Conservation (phyloP, 2,329 filamentous ascomycete species). For the Tolypocladium nubicola region DNA sequence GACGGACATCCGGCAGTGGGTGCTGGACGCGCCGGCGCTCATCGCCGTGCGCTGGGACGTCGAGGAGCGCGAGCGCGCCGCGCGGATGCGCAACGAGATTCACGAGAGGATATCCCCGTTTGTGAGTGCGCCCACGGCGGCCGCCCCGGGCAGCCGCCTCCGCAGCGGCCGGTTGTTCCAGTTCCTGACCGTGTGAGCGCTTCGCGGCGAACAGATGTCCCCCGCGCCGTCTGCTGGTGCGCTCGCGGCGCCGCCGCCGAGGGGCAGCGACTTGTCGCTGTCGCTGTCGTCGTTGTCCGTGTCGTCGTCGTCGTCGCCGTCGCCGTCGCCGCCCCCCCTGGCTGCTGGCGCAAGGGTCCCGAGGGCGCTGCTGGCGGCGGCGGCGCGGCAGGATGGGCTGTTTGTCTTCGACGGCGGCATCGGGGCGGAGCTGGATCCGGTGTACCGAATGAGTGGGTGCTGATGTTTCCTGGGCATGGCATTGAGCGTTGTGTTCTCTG, state of each 20-base stretch:
- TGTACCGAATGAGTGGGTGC: not conserved
- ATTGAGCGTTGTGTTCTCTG: not conserved
- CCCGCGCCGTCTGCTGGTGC: not conserved
- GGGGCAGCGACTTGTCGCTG: not conserved
- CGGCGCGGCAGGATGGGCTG: not conserved
- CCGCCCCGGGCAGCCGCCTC: not conserved
- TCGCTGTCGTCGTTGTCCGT: not conserved
- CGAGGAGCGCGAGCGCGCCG: conserved; percentile 42
- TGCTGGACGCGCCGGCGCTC: conserved; percentile 39
- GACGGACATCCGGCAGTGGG: conserved; percentile 39
- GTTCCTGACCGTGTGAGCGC: not conserved
- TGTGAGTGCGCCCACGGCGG: conserved; percentile 4
- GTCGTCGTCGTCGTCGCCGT: not conserved
- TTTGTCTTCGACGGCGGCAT: not conserved
- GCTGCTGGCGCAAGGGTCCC: not conserved
- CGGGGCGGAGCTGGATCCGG: not conserved
- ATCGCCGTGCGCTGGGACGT: conserved; percentile 49
- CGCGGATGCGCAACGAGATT: conserved; percentile 31
- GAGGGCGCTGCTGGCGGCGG: not conserved
- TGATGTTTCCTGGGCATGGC: not conserved
- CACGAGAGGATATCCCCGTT: conserved; percentile 30
- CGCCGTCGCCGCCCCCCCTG: not conserved
- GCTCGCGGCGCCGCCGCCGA: not conserved
- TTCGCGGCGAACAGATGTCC: not conserved
- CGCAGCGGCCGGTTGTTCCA: not conserved